phyloP scores from a whole-genome alignment of 352 stramenopile genomes.

The Thraustochytrium sp. region DNA sequence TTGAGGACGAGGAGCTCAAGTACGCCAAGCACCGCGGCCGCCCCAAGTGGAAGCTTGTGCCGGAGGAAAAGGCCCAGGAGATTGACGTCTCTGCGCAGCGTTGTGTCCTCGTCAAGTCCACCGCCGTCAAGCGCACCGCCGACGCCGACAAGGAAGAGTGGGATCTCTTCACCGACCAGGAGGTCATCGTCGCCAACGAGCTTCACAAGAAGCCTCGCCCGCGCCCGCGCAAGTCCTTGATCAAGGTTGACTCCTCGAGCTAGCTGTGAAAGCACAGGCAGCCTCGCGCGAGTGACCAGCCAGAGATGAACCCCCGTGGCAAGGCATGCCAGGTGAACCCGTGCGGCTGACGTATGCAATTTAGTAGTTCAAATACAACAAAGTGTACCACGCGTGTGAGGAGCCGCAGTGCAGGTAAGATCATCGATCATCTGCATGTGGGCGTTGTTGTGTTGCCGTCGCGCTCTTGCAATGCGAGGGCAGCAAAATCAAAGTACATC shows the following conservation, averaged over 20 bases:
- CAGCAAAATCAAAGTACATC: background rate
- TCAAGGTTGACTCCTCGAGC: background rate
- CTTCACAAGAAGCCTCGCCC: no score
- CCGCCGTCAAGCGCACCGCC: background rate
- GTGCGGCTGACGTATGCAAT: no score
- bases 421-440: no score
- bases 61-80: conserved; percentile 58
- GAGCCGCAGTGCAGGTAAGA: no score
- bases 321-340: no score
- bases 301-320: no score
- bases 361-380: no score
- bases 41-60: conserved; percentile 60
- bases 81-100: conserved; percentile 45
- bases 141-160: conserved; percentile 42
- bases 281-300: no score
- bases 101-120: background rate
- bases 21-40: conserved; percentile 51
- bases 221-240: background rate
- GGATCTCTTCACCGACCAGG: background rate
- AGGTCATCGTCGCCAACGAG: background rate
- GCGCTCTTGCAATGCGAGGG: background rate
- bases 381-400: no score
- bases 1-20: conserved; percentile 51
- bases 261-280: background rate
- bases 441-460: background rate